Evolutionary conservation across 148 eudicot species (phyloP).

Genomic region (Pharnaceum exiguum): DNA sequence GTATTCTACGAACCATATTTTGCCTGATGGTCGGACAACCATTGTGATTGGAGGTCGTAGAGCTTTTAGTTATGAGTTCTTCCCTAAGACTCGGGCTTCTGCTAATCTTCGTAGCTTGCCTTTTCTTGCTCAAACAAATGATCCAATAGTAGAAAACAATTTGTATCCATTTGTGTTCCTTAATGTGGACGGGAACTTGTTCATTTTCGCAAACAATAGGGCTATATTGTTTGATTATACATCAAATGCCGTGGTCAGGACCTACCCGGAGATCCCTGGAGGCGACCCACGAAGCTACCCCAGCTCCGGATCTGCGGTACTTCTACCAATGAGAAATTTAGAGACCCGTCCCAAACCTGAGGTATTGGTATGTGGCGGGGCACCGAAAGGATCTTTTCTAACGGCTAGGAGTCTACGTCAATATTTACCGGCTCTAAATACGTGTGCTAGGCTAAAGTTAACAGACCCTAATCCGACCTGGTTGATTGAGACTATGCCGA

Average conservation of each 20-base stretch:
- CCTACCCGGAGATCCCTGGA: constrained; percentile 50
- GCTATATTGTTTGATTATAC: constrained; percentile 53
- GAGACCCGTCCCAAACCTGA: neutral
- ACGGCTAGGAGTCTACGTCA: constrained; percentile 7
- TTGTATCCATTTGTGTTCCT: constrained; percentile 69
- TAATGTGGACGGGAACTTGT: constrained; percentile 54
- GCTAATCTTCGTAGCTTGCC: constrained; percentile 18
- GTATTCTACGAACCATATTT: constrained; percentile 68
- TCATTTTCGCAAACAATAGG: constrained; percentile 71
- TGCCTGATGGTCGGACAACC: constrained; percentile 64
- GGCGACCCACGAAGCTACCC: constrained; percentile 67
- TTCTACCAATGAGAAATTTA: constrained; percentile 48
- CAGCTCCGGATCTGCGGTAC: constrained; percentile 59
- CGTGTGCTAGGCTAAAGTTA: constrained; percentile 46
- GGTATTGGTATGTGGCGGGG: constrained; percentile 62
- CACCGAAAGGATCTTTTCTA: constrained; percentile 34
- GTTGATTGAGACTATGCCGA: constrained; percentile 60
- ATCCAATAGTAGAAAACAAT: constrained; percentile 37
- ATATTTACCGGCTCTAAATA: constrained; percentile 31
- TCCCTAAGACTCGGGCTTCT: constrained; percentile 29
- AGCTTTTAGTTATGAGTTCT: constrained; percentile 48
- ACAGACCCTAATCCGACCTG: constrained; percentile 48
- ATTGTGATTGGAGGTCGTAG: constrained; percentile 54
- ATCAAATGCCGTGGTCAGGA: constrained; percentile 24
- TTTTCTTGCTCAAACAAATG: constrained; percentile 42